Conservation (phyloP, 2,329 filamentous ascomycete species). For the Aspergillus nomiae region DNA sequence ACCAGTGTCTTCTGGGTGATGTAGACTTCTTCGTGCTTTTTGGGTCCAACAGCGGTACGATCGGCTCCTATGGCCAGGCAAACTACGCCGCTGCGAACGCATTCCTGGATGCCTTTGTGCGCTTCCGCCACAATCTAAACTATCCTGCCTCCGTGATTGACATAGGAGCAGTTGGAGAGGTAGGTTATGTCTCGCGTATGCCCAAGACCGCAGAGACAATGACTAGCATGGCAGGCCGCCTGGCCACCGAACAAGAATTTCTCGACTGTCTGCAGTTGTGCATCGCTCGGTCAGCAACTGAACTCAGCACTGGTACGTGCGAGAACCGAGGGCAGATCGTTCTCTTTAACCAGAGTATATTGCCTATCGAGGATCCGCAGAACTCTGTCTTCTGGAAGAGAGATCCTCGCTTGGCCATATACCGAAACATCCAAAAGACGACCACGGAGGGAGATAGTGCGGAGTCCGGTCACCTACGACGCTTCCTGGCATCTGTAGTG, state of each 20-base stretch:
- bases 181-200: constrained; percentile 20
- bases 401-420: no score
- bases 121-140: constrained; percentile 24
- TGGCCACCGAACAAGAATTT: constrained; percentile 4
- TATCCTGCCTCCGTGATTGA: constrained; percentile 13
- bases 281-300: background rate
- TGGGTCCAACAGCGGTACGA: constrained; percentile 26
- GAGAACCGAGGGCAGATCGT: no score
- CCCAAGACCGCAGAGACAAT: background rate
- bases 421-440: no score
- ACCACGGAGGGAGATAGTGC: no score
- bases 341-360: background rate
- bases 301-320: no score
- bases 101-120: constrained; percentile 22
- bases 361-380: background rate
- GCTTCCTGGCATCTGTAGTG: no score
- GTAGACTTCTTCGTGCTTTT: constrained; percentile 14
- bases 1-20: no score
- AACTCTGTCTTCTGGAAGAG: background rate
- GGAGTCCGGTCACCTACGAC: no score
- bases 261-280: constrained; percentile 1
- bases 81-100: constrained; percentile 27
- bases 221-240: background rate
- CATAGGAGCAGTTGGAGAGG: constrained; percentile 27
- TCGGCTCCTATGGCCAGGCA: constrained; percentile 40